These are phyloP conservation scores for Pistacia vera DNA, from an alignment of 345 rosid species.

Conservation along the genomic window DNA sequence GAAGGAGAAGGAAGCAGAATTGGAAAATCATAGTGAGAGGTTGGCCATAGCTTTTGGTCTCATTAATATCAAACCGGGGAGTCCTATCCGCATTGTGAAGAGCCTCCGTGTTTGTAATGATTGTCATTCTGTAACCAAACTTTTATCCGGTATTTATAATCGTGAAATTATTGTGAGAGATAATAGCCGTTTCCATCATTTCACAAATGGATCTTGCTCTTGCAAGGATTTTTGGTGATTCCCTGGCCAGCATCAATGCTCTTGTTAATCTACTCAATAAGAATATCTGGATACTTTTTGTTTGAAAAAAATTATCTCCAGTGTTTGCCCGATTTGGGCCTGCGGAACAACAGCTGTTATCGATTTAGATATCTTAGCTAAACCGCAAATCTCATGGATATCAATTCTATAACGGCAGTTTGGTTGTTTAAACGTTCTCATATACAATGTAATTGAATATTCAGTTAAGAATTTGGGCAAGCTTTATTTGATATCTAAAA, in stretches of 20 bases:
- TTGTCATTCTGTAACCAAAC: constrained; percentile 54
- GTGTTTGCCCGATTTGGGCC: background rate
- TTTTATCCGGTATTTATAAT: constrained; percentile 42
- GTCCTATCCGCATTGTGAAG: constrained; percentile 48
- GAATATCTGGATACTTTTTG: background rate
- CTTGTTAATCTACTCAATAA: background rate
- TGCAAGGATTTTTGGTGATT: constrained; percentile 58
- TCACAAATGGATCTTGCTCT: constrained; percentile 49
- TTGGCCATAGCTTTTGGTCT: constrained; percentile 61
- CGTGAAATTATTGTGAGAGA: constrained; percentile 62
- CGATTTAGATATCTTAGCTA: no score
- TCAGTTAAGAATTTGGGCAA: no score
- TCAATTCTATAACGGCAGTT: background rate
- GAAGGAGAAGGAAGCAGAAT: constrained; percentile 41
- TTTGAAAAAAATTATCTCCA: background rate
- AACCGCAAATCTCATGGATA: background rate
- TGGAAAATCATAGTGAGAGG: constrained; percentile 58
- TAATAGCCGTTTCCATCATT: constrained; percentile 58
- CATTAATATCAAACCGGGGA: constrained; percentile 31
- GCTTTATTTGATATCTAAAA: background rate
- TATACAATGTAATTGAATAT: no score
- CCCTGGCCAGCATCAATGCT: background rate
- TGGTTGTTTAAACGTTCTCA: background rate
- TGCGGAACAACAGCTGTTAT: background rate
- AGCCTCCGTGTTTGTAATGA: constrained; percentile 56